Evolutionary conservation across 78 protist genomes (phyloP), one percentile per base, ranked within the genome.

Genomic region (Dictyostelium citrinum): DNA sequence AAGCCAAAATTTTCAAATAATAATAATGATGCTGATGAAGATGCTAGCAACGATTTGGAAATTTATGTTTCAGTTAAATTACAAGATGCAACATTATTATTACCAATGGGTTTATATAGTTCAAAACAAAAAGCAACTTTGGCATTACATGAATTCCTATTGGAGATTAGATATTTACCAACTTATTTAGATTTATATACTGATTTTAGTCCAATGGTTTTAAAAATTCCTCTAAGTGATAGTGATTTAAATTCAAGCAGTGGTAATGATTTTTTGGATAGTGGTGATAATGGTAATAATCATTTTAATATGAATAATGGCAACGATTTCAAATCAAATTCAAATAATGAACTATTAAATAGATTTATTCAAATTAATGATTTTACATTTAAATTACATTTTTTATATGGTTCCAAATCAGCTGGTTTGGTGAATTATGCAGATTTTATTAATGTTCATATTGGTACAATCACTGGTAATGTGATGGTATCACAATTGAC

Each of bases 41-140:
- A 43, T n/a, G 17, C 41, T 4, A 29, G 61, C 2, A 90, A 90
- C n/a, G 91, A 85, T 27, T 55, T 81, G 35, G 95, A 90, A 17
- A 82, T 90, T 51, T 90, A 90, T 64, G 95, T 90, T 16, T 67
- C 76, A 10, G 27, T 90, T 5, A n/a, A 71, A n/a, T 49, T 90
- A 11, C 71, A 71, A 31, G 95, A 90, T 45, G 84, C 95, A 17
- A 81, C 90, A 8, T 81, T 90, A 7, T 76, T 61, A 4, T 49
- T 80, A 10, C 95, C 95, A 55, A 72, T 83, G 27, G 91, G 90
- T n/a, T 33, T 90, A n/a, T 90, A 90, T n/a, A 90, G 95, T 46
- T 74, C 83, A 5, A 74, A 83, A 61, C 91, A 90, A 60, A 88
- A 82, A 77, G 95, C 95, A 2, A 90, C 95, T 12, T 75, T 90